These are phyloP conservation scores for Aquilaria agallochum DNA, from an alignment of 441 rosid genomes.

Conservation along the genomic window DNA sequence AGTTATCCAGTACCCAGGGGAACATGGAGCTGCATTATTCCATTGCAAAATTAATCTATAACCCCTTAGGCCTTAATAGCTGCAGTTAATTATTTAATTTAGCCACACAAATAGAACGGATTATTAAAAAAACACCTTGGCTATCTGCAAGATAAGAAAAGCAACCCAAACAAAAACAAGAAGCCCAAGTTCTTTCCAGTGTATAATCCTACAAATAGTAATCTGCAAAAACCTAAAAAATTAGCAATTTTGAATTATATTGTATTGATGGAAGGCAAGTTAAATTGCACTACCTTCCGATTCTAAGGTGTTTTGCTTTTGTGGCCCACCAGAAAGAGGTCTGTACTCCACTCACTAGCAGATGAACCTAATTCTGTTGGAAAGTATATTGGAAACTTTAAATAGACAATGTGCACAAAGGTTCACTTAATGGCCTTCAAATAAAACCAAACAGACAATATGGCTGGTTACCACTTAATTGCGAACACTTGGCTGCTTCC, in stretches of 20 bases:
- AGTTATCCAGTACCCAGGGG: constrained; percentile 51
- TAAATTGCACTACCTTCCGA: constrained; percentile 24
- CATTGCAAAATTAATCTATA: constrained; percentile 21
- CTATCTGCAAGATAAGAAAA: constrained; percentile 52
- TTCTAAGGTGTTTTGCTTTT: constrained; percentile 10
- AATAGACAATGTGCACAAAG: not conserved
- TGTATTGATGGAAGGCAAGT: constrained; percentile 4
- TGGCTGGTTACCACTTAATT: constrained; percentile 39
- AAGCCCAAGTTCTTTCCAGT: constrained; percentile 66
- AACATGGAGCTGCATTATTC: constrained; percentile 49
- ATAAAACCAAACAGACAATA: constrained; percentile 1
- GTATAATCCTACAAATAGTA: constrained; percentile 45
- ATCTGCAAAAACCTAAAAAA: constrained; percentile 29
- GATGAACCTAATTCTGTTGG: constrained; percentile 24
- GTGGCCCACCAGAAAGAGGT: constrained; percentile 51
- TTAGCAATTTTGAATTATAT: constrained; percentile 14
- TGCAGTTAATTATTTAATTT: not conserved
- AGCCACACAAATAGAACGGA: not conserved
- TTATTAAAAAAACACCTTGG: constrained; percentile 37
- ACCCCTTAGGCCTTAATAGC: constrained; percentile 13
- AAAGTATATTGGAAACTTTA: not conserved
- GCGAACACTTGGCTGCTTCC: constrained; percentile 63
- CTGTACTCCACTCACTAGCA: constrained; percentile 34
- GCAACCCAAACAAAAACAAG: constrained; percentile 66
- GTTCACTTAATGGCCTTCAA: constrained; percentile 2